Evolutionary conservation across 2,329 filamentous ascomycete species (phyloP).

Genomic region (Diaporthe citriasiana): DNA sequence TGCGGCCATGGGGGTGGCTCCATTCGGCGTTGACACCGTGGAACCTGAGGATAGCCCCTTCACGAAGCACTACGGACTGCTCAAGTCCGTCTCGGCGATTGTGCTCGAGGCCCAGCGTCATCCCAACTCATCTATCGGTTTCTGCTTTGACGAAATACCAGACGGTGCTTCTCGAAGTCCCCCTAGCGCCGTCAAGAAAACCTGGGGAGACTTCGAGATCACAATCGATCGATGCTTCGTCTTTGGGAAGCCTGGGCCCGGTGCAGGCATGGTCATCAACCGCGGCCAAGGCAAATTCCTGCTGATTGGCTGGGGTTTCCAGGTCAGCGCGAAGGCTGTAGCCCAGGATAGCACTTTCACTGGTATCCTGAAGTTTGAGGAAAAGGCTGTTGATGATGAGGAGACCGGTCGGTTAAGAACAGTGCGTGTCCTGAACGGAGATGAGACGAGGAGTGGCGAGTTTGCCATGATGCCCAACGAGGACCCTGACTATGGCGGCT

Average conservation of each 20-base stretch:
- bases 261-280: constrained; percentile 49
- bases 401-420: constrained; percentile 53
- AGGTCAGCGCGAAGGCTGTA: constrained; percentile 45
- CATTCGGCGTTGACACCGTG: constrained; percentile 10
- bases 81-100: constrained; percentile 19
- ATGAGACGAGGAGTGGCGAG: constrained; percentile 59
- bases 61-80: constrained; percentile 1
- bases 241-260: constrained; percentile 50
- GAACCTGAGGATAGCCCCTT: neutral
- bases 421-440: constrained; percentile 54
- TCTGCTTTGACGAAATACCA: constrained; percentile 19
- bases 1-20: neutral
- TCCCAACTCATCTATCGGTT: neutral
- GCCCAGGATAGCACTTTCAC: constrained; percentile 45
- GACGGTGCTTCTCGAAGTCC: neutral
- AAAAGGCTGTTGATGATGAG: constrained; percentile 48
- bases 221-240: constrained; percentile 51
- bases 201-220: constrained; percentile 51
- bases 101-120: constrained; percentile 15
- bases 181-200: neutral
- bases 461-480: constrained; percentile 69
- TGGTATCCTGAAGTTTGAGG: constrained; percentile 47
- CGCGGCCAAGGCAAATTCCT: constrained; percentile 46
- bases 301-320: constrained; percentile 48
- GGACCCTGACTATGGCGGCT: constrained; percentile 68